These are phyloP conservation scores for Tympanopsis confertula DNA, from an alignment of 2,329 filamentous ascomycete species.

Conservation along the genomic window DNA sequence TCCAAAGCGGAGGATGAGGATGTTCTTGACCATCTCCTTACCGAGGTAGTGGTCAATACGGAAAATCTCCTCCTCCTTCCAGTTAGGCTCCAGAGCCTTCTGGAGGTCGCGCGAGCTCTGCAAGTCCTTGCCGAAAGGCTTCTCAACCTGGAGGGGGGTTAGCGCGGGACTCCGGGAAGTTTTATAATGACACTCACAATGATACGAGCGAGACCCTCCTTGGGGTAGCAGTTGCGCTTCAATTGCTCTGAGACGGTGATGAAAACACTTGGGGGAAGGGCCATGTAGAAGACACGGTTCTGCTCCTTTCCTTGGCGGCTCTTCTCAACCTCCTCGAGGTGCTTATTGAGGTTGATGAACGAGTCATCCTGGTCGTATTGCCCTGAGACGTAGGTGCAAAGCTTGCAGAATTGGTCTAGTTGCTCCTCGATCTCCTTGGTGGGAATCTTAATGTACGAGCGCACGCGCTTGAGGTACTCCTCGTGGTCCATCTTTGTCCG, in stretches of 20 bases:
- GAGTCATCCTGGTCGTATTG: conserved; percentile 97
- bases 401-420: conserved; percentile 73
- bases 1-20: conserved; percentile 91
- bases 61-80: conserved; percentile 98
- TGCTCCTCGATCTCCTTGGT: conserved; percentile 96
- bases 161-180: not conserved
- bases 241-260: conserved; percentile 94
- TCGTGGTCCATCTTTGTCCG: conserved; percentile 98
- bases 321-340: conserved; percentile 76
- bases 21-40: conserved; percentile 99
- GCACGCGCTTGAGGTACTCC: conserved; percentile 87
- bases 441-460: conserved; percentile 98
- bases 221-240: conserved; percentile 93
- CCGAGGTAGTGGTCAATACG: conserved; percentile 98
- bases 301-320: conserved; percentile 71
- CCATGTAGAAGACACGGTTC: conserved; percentile 98
- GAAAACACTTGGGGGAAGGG: conserved; percentile 92
- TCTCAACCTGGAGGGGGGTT: conserved; percentile 63
- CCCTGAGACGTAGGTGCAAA: conserved; percentile 91
- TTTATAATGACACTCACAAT: conserved; percentile 51
- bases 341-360: conserved; percentile 73
- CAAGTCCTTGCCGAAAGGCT: conserved; percentile 96
- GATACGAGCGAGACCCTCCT: conserved; percentile 79
- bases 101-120: conserved; percentile 88
- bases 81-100: conserved; percentile 88